These are phyloP conservation scores for Dryas alaskensis DNA, from an alignment of 306 rosid species.

Conservation along the genomic window DNA sequence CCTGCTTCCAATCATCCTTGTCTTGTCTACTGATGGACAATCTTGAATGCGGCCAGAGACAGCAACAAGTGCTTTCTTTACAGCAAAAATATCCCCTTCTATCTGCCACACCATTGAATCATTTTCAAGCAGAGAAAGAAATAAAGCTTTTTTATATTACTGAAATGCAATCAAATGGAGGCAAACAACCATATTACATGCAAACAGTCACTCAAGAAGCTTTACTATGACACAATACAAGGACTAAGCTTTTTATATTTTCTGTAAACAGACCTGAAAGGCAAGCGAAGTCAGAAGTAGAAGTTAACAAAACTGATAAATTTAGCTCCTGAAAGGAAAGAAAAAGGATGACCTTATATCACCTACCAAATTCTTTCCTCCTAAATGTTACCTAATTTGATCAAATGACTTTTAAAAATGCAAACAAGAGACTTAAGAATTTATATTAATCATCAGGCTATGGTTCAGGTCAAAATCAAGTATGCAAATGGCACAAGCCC, in stretches of 20 bases:
- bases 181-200: not conserved
- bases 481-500: not conserved
- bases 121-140: constrained; percentile 9
- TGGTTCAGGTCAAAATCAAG: not conserved
- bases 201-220: constrained; percentile 7
- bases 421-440: not conserved
- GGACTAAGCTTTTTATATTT: not conserved
- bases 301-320: not conserved
- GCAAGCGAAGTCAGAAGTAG: not conserved
- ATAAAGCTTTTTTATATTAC: not conserved
- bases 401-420: not conserved
- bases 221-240: constrained; percentile 14
- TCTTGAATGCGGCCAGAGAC: constrained; percentile 79
- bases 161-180: constrained; percentile 5
- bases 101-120: constrained; percentile 54
- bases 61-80: constrained; percentile 84
- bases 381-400: not conserved
- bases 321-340: not conserved
- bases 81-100: constrained; percentile 76
- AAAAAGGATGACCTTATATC: not conserved
- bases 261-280: not conserved
- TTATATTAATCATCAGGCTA: not conserved
- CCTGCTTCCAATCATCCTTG: constrained; percentile 50
- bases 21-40: constrained; percentile 48
- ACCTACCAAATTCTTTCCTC: constrained; percentile 2